Base-by-base conservation (phyloP, 306 rosid genomes). In the Citrullus mucosospermus region DNA sequence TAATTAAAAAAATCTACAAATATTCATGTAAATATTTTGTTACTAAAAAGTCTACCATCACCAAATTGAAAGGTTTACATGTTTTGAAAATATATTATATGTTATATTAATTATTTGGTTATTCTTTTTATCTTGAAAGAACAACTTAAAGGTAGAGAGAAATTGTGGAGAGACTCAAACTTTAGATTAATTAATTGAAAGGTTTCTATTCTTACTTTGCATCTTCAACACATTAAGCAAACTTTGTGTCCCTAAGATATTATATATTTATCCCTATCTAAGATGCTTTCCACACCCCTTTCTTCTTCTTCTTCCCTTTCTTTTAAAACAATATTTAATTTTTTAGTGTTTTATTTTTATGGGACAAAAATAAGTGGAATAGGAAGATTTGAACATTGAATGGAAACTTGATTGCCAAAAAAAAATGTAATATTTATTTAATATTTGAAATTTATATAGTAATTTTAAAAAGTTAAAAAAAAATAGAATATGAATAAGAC, bases 201-300 rank as follows among this genome's bases (percentile, higher is more conserved):
- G 83, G 67, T 65, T 82, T 55, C n/a, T 51, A 57, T 84, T 78
- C 76, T 76, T 68, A 48, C 80, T 86, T 79, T 61, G 81, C 84
- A 86, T 76, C 86, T 78, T 84, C 68, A 20, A 68, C 75, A 81
- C 71, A 75, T 72, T 76, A 85, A 83, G 76, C 84, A 86, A 85
- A 81, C 82, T 77, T 83, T 60, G 73, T 50, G 85, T 80, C 84
- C 86, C 83, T 46, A 17, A 41, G 43, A 66, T 66, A 66, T 36
- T 17, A 39, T 59, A 30, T 71, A 55, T 34, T 63, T 58, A 70
- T 61, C 43, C 68, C 66, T 50, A 79, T 62, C 78, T 63, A 80
- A 82, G 82, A 84, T 87, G 81, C 85, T 72, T 80, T 78, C 78
- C 84, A 76, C 80, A 66, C 60, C 73, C 82, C 44, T 75, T 56